Conservation (phyloP, 768 basidiomycete genomes). For the Dioszegia crocea region DNA sequence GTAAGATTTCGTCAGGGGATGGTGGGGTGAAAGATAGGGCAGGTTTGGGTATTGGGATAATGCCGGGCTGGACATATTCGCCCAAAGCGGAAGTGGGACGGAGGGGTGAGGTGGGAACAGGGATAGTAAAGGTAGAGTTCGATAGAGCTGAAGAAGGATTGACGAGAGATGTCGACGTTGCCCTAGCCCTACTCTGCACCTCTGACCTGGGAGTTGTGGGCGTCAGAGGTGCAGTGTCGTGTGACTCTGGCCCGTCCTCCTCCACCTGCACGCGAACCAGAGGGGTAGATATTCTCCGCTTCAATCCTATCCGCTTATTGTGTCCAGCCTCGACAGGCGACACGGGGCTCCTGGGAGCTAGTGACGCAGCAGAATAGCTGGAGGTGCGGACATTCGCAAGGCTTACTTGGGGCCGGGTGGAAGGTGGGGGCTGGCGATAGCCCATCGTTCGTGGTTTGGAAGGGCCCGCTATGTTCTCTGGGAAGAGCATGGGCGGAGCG, state of each 20-base stretch:
- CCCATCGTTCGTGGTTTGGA: neutral
- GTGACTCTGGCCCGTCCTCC: slow-evolving; percentile 1
- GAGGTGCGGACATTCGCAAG: neutral
- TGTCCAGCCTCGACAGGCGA: neutral
- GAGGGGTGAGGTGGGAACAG: slow-evolving; percentile 1
- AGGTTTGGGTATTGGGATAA: neutral
- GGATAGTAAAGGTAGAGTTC: slow-evolving; percentile 1
- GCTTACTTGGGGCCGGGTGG: neutral
- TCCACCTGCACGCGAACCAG: slow-evolving; percentile 3
- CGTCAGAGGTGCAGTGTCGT: neutral
- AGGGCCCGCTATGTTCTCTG: neutral
- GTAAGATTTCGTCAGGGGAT: neutral
- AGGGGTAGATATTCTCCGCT: slow-evolving; percentile 35
- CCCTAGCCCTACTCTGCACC: slow-evolving; percentile 24
- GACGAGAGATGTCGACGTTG: slow-evolving; percentile 40
- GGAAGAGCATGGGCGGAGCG: neutral
- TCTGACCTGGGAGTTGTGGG: slow-evolving; percentile 12
- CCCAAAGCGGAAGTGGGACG: neutral
- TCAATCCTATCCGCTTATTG: slow-evolving; percentile 15
- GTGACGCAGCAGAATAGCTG: neutral
- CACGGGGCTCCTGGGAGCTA: neutral
- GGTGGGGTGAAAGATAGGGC: slow-evolving; percentile 8
- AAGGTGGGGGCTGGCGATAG: neutral
- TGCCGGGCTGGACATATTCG: neutral
- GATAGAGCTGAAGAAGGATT: slow-evolving; percentile 12